Conservation (phyloP, 805 yeast genomes). For the Lachancea sp. region DNA sequence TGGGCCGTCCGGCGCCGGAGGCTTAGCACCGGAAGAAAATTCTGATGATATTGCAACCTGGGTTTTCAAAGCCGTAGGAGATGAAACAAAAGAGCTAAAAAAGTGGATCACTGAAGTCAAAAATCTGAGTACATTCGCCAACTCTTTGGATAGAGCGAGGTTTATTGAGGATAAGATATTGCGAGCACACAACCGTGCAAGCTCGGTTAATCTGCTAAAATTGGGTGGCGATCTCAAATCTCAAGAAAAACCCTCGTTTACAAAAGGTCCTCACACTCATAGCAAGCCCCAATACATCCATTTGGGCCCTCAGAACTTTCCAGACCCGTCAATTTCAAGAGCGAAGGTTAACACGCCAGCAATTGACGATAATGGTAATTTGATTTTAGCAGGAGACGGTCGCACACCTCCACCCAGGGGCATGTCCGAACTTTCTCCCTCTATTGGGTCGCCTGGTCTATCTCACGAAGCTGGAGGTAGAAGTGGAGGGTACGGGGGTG, state of each 20-base stretch:
- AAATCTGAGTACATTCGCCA: conserved; percentile 44
- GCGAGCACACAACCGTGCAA: conserved; percentile 17
- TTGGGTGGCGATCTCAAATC: conserved; percentile 4
- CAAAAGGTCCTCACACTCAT: neutral
- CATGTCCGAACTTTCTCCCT: conserved; percentile 9
- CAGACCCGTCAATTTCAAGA: conserved; percentile 13
- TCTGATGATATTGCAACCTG: conserved; percentile 20
- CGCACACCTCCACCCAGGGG: conserved; percentile 13
- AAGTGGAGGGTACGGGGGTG: neutral
- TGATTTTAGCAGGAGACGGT: conserved; percentile 29
- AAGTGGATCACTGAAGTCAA: conserved; percentile 52
- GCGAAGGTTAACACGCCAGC: conserved; percentile 32
- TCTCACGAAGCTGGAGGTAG: neutral
- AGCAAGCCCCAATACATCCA: conserved; percentile 27
- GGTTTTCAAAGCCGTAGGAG: conserved; percentile 27
- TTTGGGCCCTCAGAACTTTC: conserved; percentile 12
- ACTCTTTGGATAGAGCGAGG: conserved; percentile 45
- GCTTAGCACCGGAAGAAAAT: conserved; percentile 8
- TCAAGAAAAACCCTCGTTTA: neutral
- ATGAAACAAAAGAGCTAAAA: conserved; percentile 36
- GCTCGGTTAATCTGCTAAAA: conserved; percentile 7
- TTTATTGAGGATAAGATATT: conserved; percentile 36
- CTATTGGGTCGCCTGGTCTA: conserved; percentile 8
- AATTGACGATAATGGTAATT: conserved; percentile 35
- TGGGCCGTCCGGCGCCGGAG: conserved; percentile 5